phyloP scores from a whole-genome alignment of 2,329 filamentous ascomycete genomes.

The Colletotrichum cereale region DNA sequence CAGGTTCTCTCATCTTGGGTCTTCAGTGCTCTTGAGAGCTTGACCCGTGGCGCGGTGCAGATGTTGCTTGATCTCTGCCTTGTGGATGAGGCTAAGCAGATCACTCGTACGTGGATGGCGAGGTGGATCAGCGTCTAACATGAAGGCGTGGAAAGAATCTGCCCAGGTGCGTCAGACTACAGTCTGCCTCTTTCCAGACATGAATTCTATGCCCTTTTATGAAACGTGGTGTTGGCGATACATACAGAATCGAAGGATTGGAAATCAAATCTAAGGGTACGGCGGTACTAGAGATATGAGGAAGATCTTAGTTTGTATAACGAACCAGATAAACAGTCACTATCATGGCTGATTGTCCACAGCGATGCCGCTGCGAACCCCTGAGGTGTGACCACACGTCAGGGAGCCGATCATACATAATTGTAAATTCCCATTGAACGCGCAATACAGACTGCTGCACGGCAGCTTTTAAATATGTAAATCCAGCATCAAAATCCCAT shows the following conservation, averaged over 20 bases:
- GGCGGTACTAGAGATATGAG: not conserved
- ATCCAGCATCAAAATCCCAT: not conserved
- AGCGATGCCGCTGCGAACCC: not conserved
- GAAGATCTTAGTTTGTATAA: not conserved
- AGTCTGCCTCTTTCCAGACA: not conserved
- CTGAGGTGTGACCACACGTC: not conserved
- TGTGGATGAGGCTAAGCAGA: conserved; percentile 71
- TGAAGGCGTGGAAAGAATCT: rapidly evolving
- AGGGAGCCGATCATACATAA: not conserved
- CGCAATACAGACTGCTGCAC: not conserved
- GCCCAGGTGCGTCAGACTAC: too few relatives aligned
- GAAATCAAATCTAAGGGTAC: not conserved
- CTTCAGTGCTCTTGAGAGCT: conserved; percentile 63
- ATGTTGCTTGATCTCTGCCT: conserved; percentile 66
- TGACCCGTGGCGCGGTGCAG: conserved; percentile 67
- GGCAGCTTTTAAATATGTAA: not conserved
- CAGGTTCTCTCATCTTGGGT: conserved; percentile 71
- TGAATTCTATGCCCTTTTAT: not conserved
- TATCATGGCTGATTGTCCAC: not conserved
- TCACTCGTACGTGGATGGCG: conserved; percentile 70
- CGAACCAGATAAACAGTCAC: too few relatives aligned
- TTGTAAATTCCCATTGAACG: not conserved
- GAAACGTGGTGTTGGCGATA: not conserved
- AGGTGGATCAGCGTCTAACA: conserved; percentile 58
- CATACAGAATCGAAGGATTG: not conserved